A percentile compares a stretch with the other conserved stretches of the same genome.
phyloP scores from a whole-genome alignment of 129 eudicot species.

The Oenanthe sinensis region DNA sequence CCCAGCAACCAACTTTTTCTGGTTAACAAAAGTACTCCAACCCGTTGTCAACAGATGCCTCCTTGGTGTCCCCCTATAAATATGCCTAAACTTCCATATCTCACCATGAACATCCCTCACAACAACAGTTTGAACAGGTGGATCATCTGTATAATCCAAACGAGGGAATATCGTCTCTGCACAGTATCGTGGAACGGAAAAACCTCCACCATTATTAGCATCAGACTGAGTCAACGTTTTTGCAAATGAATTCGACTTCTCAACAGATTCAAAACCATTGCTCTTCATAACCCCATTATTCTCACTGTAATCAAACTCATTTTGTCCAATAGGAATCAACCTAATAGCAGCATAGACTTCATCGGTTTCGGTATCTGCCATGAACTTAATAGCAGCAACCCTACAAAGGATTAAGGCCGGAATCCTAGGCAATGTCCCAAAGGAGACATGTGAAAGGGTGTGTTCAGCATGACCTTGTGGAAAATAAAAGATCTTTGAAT shows the following conservation, averaged over 20 bases:
- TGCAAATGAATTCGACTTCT: conserved; percentile 57
- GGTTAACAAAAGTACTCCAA: conserved; percentile 79
- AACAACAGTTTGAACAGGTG: conserved; percentile 64
- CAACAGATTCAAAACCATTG: conserved; percentile 33
- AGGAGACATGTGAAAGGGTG: conserved; percentile 46
- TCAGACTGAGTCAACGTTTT: conserved; percentile 78
- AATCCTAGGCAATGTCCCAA: conserved; percentile 38
- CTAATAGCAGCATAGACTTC: conserved; percentile 59
- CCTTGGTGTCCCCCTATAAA: conserved; percentile 71
- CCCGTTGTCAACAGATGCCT: conserved; percentile 81
- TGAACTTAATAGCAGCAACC: conserved; percentile 48
- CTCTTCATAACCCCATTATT: conserved; percentile 25
- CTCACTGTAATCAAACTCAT: conserved; percentile 21
- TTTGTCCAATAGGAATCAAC: conserved; percentile 44
- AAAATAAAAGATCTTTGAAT: conserved; percentile 55
- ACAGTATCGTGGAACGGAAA: conserved; percentile 73
- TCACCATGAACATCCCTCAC: conserved; percentile 82
- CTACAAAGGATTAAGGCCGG: conserved; percentile 50
- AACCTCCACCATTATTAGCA: conserved; percentile 83
- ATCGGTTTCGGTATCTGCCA: conserved; percentile 66
- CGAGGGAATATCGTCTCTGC: conserved; percentile 76
- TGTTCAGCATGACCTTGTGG: conserved; percentile 90
- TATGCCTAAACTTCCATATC: conserved; percentile 69
- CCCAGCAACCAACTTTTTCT: conserved; percentile 67
- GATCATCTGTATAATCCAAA: conserved; percentile 62